Conservation (phyloP, 2,329 filamentous ascomycete species). For the Ceratocystis variospora region DNA sequence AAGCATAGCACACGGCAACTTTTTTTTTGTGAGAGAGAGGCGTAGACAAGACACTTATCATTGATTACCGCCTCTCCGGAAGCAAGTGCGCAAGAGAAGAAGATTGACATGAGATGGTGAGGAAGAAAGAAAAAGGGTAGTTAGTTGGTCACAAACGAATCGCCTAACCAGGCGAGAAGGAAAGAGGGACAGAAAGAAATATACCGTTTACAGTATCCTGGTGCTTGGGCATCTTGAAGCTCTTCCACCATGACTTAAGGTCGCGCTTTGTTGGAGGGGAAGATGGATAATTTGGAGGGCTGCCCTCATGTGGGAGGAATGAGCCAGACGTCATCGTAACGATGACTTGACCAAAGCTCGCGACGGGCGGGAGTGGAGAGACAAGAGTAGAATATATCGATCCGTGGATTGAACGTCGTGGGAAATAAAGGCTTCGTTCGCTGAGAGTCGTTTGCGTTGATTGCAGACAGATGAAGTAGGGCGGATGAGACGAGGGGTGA, state of each 20-base stretch:
- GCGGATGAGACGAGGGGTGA: no score
- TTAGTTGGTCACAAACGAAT: neutral
- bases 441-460: neutral
- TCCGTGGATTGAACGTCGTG: neutral
- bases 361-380: neutral
- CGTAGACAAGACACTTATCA: no score
- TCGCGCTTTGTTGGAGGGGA: slow-evolving; percentile 77
- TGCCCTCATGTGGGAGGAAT: slow-evolving; percentile 26
- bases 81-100: no score
- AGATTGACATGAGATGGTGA: neutral
- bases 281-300: slow-evolving; percentile 32
- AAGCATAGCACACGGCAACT: no score
- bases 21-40: no score
- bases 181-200: slow-evolving; percentile 25
- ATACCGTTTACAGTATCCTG: slow-evolving; percentile 41
- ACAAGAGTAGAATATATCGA: neutral
- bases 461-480: no score
- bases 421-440: neutral
- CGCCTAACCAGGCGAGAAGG: neutral
- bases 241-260: slow-evolving; percentile 93
- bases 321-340: slow-evolving; percentile 28
- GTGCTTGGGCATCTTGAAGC: slow-evolving; percentile 56
- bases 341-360: neutral
- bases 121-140: neutral
- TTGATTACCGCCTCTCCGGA: no score